Evolutionary conservation across 495 filamentous ascomycete genomes (phyloP).

Genomic region (Neurospora sp.): DNA sequence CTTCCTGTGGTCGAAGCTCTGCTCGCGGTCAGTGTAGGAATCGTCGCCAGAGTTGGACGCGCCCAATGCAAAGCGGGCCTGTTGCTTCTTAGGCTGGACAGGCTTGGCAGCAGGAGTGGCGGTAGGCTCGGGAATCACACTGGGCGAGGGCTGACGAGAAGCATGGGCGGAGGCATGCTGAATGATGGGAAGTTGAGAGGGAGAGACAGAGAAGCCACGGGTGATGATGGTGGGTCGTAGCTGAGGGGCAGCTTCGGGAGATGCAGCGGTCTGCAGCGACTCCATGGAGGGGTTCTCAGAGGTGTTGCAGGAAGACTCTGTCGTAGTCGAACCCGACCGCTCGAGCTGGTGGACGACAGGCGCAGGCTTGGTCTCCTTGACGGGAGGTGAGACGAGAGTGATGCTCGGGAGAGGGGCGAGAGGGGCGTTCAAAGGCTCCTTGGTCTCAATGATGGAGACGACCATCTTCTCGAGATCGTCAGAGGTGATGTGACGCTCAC

Average conservation of each 20-base stretch:
- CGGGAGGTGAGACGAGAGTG: constrained; percentile 7
- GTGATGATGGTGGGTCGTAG: constrained; percentile 56
- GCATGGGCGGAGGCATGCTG: constrained; percentile 18
- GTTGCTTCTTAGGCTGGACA: constrained; percentile 38
- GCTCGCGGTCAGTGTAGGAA: constrained; percentile 32
- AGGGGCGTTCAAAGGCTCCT: constrained; percentile 51
- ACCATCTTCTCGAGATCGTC: constrained; percentile 84
- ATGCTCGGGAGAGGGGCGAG: constrained; percentile 48
- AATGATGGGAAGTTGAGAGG: constrained; percentile 60
- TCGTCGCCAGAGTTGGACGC: constrained; percentile 37
- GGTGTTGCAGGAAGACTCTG: constrained; percentile 24
- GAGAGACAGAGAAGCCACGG: constrained; percentile 85
- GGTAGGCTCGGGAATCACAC: constrained; percentile 32
- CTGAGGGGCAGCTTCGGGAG: constrained; percentile 30
- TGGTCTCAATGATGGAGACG: constrained; percentile 69
- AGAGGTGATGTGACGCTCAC: constrained; percentile 85
- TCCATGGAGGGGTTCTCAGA: constrained; percentile 19
- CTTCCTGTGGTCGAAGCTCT: constrained; percentile 37
- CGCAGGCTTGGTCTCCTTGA: constrained; percentile 4
- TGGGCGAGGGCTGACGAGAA: constrained; percentile 13
- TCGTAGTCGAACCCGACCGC: constrained; percentile 27
- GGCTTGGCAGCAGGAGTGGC: constrained; percentile 38
- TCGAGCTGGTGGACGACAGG: constrained; percentile 24
- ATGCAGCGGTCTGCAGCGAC: constrained; percentile 24
- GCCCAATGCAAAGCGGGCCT: constrained; percentile 45